Base-by-base conservation (phyloP, 164 flowering plant genomes). In the Paratinospora sagittata region DNA sequence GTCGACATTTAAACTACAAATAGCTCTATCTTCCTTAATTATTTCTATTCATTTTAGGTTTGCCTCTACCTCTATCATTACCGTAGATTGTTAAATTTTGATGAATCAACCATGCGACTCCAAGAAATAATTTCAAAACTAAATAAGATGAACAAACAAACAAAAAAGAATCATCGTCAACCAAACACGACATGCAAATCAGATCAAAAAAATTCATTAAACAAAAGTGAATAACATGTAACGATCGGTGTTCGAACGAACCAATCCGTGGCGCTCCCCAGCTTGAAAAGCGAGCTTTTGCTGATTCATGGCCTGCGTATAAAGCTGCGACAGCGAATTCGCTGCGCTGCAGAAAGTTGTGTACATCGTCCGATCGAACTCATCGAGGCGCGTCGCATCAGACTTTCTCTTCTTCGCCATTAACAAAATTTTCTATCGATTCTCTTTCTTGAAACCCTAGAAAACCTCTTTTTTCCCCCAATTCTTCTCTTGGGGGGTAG, bases 321-420 rank as follows among this genome's bases (percentile, higher is more conserved):
- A 90, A 19, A 92, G 90, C 81, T 90, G 97, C 0, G 97, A 90
- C 6, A 92, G 88, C 14, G 92, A 87, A 75, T 88, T 92, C 16
- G 97, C 97, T 17, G 92, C 91, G 79, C 84, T 79, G 81, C 97
- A 85, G 81, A 92, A 92, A 66, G 89, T 79, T 57, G 87, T 72
- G 84, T 90, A 86, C 90, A 90, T 89, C 70, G 79, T 86, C 13
- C 97, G 89, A 82, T 92, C 97, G 33, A 90, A 86, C 82, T 92
- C 97, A 55, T 92, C 97, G 11, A 92, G 83, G 71, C 89, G 76
- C 60, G 87, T 80, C 27, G 91, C 92, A 0, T 73, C 88, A 11
- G 96, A 85, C 73, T 92, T 92, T 85, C 94, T 84, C 90, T 90
- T 92, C 89, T 92, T 92, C 79, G 81, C 86, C 97, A 92, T 89